Percentiles rank a stretch among this genome's conserved stretches.
These are phyloP conservation scores for Harringtonia aguacate DNA, from an alignment of 2,329 filamentous ascomycete genomes.

Conservation along the genomic window DNA sequence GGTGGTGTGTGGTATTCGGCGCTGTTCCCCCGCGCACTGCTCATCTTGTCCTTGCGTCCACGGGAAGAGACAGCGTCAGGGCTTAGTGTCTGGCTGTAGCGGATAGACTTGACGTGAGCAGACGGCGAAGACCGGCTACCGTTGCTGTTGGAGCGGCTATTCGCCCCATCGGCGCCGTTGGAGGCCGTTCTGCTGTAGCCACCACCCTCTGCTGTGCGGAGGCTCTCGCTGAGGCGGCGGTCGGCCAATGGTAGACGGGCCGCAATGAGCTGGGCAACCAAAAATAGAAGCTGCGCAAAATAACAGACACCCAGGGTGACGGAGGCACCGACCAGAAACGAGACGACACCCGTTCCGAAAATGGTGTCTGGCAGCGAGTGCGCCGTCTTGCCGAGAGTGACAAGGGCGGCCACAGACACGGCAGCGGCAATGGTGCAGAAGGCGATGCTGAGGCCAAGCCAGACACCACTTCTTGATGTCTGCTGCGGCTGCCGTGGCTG, in stretches of 20 bases:
- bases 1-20: slow-evolving; percentile 29
- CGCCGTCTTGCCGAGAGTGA: slow-evolving; percentile 25
- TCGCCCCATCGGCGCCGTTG: slow-evolving; percentile 2
- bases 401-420: slow-evolving; percentile 32
- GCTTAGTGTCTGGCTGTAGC: slow-evolving; percentile 35
- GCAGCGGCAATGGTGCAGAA: slow-evolving; percentile 33
- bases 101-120: slow-evolving; percentile 38
- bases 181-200: not conserved
- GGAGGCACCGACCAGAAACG: slow-evolving; percentile 32
- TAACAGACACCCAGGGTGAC: slow-evolving; percentile 34
- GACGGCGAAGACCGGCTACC: slow-evolving; percentile 19
- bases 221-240: not conserved
- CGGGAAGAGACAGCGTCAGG: slow-evolving; percentile 26
- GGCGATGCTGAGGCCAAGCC: slow-evolving; percentile 27
- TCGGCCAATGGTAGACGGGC: not conserved
- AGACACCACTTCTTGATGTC: slow-evolving; percentile 15
- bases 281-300: slow-evolving; percentile 35
- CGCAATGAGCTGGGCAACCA: slow-evolving; percentile 28
- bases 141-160: slow-evolving; percentile 16
- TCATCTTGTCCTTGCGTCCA: not conserved
- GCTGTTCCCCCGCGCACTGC: slow-evolving; percentile 8
- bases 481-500: not conserved
- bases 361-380: slow-evolving; percentile 18
- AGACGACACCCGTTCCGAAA: slow-evolving; percentile 19
- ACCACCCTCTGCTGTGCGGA: not conserved